A percentile compares a stretch with the other conserved stretches of the same genome.
These are phyloP conservation scores for Kodamaea sp. DNA, from an alignment of 1,139 yeast genomes.

Conservation along the genomic window DNA sequence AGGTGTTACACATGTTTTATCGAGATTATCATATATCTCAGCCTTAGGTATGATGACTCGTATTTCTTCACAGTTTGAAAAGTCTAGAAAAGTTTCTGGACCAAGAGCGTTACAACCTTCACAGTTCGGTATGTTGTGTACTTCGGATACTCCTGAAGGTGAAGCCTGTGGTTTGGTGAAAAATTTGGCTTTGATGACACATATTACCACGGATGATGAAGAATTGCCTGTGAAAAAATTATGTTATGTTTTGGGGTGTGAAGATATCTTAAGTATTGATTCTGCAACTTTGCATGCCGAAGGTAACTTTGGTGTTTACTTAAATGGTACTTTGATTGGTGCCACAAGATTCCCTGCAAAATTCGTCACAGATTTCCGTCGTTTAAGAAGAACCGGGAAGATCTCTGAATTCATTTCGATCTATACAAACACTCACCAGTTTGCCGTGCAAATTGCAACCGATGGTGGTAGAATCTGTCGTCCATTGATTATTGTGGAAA, in stretches of 20 bases:
- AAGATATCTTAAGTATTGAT: slow-evolving; percentile 75
- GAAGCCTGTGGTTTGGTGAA: slow-evolving; percentile 99
- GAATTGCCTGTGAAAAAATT: slow-evolving; percentile 79
- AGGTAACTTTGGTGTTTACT: slow-evolving; percentile 78
- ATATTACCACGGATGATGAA: slow-evolving; percentile 97
- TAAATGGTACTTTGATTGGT: slow-evolving; percentile 93
- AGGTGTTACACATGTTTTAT: slow-evolving; percentile 95
- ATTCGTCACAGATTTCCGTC: slow-evolving; percentile 76
- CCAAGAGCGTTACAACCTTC: slow-evolving; percentile 99
- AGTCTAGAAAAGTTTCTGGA: slow-evolving; percentile 95
- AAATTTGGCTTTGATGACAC: slow-evolving; percentile 96
- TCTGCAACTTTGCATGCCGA: slow-evolving; percentile 76
- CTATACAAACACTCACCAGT: slow-evolving; percentile 83
- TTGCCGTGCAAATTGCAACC: slow-evolving; percentile 94
- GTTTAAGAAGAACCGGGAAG: slow-evolving; percentile 77
- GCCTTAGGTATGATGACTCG: slow-evolving; percentile 99
- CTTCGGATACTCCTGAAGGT: slow-evolving; percentile 99
- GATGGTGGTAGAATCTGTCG: slow-evolving; percentile 99
- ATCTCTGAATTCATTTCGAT: slow-evolving; percentile 89
- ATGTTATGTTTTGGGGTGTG: slow-evolving; percentile 85
- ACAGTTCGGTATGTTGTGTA: slow-evolving; percentile 97
- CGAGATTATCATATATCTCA: slow-evolving; percentile 85
- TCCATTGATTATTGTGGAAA: slow-evolving; percentile 82
- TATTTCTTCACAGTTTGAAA: slow-evolving; percentile 95
- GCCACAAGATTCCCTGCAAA: slow-evolving; percentile 80